Base-by-base conservation (phyloP, 148 eudicot species). In the Simmondsia chinensis region DNA sequence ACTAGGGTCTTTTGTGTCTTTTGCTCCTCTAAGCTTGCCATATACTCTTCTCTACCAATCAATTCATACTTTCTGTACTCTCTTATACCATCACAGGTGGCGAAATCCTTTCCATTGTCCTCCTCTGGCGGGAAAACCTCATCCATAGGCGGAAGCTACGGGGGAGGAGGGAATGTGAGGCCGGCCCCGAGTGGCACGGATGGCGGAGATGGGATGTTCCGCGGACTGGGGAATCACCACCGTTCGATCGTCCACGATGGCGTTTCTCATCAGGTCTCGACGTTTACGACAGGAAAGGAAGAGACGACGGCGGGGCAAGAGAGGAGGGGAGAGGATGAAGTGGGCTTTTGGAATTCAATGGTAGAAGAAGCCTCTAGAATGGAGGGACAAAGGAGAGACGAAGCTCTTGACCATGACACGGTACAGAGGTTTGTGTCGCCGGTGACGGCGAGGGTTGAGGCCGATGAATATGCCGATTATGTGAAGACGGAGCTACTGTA, bases 351-450 rank as follows among this genome's bases (percentile, higher is more conserved):
- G 99, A 63, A 75, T 17, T 52, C 65, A 17, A 34, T 82, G 0
- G 70, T 76, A 4, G 80, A 79, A 0, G 94, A 85, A 51, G 88
- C 95, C 20, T 42, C 65, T n/a, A 76, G 40, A 37, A 76, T 82
- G 87, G 70, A 70, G 50, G 63, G 39, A 8, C 41, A 22, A 6
- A 3, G 34, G 5, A 59, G 85, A 38, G 80, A 63, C 7, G 82
- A 58, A 18, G 50, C 48, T 1, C 48, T 74, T 65, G 88, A 76
- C 48, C 47, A 61, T 9, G 94, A 82, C 22, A 73, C 80, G 1
- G n/a, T 72, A 42, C 54, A 41, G 32, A 38, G 26, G 42, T 82
- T 91, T 13, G 88, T 82, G 9, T 82, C 99, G n/a, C 94, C 99
- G n/a, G 77, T 91, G 39, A 65, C 44, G 34, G 72, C 66, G 21